Conservation (phyloP, 2,329 filamentous ascomycete genomes). For the Falciphora oryzae region DNA sequence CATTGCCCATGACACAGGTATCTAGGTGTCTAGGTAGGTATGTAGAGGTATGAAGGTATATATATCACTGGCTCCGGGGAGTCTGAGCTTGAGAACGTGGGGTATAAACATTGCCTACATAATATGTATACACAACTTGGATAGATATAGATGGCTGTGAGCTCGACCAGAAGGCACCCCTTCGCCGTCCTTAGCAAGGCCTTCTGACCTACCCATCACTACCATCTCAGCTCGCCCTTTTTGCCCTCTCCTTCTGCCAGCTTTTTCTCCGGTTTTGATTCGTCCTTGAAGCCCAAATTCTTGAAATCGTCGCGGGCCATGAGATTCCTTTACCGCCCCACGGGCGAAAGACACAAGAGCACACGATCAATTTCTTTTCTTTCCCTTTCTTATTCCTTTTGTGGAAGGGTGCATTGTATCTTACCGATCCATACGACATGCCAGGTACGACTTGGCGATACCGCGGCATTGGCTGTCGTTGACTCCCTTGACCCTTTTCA, state of each 20-base stretch:
- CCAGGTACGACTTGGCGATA: slow-evolving; percentile 81
- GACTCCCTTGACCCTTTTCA: slow-evolving; percentile 75
- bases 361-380: background rate
- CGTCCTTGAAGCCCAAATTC: slow-evolving; percentile 74
- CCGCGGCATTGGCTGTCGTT: slow-evolving; percentile 83
- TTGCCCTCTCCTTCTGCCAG: slow-evolving; percentile 20
- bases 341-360: slow-evolving; percentile 14
- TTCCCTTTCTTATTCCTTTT: background rate
- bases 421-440: slow-evolving; percentile 92
- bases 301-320: slow-evolving; percentile 96
- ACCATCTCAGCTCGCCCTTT: slow-evolving; percentile 31
- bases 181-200: no score
- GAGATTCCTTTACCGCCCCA: slow-evolving; percentile 60
- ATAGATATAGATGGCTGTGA: no score
- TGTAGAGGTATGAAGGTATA: no score
- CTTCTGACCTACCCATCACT: background rate
- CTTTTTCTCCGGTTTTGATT: slow-evolving; percentile 21
- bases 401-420: slow-evolving; percentile 20
- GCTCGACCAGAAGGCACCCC: no score
- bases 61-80: no score
- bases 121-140: no score
- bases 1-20: no score
- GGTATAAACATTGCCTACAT: no score
- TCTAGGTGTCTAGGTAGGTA: no score
- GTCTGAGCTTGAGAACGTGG: no score